Evolutionary conservation across 2,329 filamentous ascomycete species (phyloP), one percentile per base, ranked within the genome.

Genomic region (Fusarium graminum): DNA sequence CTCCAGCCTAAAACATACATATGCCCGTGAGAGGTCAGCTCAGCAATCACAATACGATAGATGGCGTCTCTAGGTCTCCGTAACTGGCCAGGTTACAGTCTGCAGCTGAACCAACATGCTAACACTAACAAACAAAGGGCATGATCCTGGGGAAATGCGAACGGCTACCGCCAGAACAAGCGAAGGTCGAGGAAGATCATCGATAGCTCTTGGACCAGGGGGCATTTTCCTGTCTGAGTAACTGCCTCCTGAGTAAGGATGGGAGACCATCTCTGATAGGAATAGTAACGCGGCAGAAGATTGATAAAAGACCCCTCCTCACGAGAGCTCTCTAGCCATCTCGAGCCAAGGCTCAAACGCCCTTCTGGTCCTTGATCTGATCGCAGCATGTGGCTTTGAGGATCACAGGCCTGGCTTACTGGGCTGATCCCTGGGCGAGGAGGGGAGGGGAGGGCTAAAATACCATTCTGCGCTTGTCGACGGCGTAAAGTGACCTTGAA

Each of bases 321-420:
- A 56, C 47, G 43, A 61, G 64, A 44, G 43, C 46, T 59, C 29
- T 53, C 67, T 69, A 69, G 53, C 66, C 59, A n/a, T 50, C 51
- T 69, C 42, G 34, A 69, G 67, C 16, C 29, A 69, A 69, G 51
- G 44, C 60, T 36, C 16, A 47, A 59, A 26, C 36, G 29, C 49
- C 22, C 32, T 41, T 26, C 36, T 54, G 55, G 56, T 52, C 51
- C 43, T 68, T 71, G 70, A 72, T 72, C 69, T 71, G 63, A 71
- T 72, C 69, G 68, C 65, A 71, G 60, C 61, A 62, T 52, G 70
- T 72, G 70, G 70, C 68, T 72, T 72, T 39, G 57, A 57, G 68
- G 66, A 72, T 72, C 66, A 72, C 66, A 71, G 65, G 66, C 60
- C 43, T 64, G 36, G 38, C 29, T 30, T 61, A 30, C 70, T 64